Evolutionary conservation across 2,329 filamentous ascomycete genomes (phyloP).

Genomic region (Colletotrichum endophyticum): DNA sequence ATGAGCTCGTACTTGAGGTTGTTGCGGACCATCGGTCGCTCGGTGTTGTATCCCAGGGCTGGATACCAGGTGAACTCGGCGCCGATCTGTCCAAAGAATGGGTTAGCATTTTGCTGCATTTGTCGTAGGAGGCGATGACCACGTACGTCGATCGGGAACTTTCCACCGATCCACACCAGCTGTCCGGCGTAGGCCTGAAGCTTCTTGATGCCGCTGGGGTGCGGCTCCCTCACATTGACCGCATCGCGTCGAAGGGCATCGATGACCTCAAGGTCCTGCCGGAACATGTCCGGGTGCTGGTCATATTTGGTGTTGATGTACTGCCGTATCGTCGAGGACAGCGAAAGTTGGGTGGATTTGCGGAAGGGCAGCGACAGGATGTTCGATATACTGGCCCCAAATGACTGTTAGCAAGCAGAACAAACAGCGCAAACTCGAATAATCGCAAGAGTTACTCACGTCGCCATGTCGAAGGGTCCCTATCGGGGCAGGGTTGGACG

Average conservation of each 20-base stretch:
- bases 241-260: conserved; percentile 84
- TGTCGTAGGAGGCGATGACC: not conserved
- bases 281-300: conserved; percentile 97
- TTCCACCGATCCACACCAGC: conserved; percentile 89
- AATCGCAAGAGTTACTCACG: conserved; percentile 22
- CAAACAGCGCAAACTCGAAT: not conserved
- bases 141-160: conserved; percentile 91
- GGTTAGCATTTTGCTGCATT: not conserved
- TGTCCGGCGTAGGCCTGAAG: conserved; percentile 92
- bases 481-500: not conserved
- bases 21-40: conserved; percentile 70
- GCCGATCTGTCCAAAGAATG: conserved; percentile 67
- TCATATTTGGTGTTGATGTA: conserved; percentile 99
- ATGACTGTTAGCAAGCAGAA: not conserved
- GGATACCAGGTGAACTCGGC: conserved; percentile 98
- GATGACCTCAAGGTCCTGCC: conserved; percentile 82
- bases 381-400: conserved; percentile 45
- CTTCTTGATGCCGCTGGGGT: conserved; percentile 84
- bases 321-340: conserved; percentile 84
- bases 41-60: conserved; percentile 86
- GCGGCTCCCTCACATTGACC: conserved; percentile 87
- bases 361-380: conserved; percentile 87
- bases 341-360: conserved; percentile 77
- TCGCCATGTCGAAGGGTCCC: conserved; percentile 25
- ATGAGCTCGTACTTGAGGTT: conserved; percentile 84